Percentiles rank a stretch among this genome's conserved stretches.
These are phyloP conservation scores for Boletus patriciae DNA, from an alignment of 768 basidiomycete species.

Conservation along the genomic window DNA sequence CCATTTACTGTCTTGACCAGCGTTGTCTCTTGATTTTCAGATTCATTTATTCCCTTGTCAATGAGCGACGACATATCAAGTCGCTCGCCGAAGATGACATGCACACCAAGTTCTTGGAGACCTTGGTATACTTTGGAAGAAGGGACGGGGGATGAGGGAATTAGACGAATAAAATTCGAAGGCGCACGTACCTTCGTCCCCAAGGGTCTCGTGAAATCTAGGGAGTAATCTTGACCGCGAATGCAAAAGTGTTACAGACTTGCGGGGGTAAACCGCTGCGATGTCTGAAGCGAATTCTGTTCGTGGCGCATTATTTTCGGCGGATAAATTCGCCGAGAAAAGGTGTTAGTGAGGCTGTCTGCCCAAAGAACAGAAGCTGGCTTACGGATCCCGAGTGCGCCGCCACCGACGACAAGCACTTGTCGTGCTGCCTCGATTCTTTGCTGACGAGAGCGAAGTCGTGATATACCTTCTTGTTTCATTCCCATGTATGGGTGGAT, in stretches of 20 bases:
- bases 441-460: constrained; percentile 51
- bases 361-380: constrained; percentile 3
- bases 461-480: constrained; percentile 50
- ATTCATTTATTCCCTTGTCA: background rate
- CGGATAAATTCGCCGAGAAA: background rate
- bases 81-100: constrained; percentile 54
- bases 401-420: constrained; percentile 69
- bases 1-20: constrained; percentile 51
- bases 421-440: constrained; percentile 46
- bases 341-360: background rate
- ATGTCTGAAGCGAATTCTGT: constrained; percentile 68
- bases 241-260: constrained; percentile 58
- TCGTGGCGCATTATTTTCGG: background rate
- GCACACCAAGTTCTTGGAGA: constrained; percentile 44
- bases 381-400: constrained; percentile 71
- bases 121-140: constrained; percentile 22
- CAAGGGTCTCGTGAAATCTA: constrained; percentile 51
- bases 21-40: constrained; percentile 3
- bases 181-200: constrained; percentile 45
- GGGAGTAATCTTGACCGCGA: constrained; percentile 56
- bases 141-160: background rate
- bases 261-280: constrained; percentile 50
- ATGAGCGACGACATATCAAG: constrained; percentile 44
- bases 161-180: background rate
- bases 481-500: constrained; percentile 36